Base-by-base conservation (phyloP, 495 filamentous ascomycete species). In the Choiromyces venosus region DNA sequence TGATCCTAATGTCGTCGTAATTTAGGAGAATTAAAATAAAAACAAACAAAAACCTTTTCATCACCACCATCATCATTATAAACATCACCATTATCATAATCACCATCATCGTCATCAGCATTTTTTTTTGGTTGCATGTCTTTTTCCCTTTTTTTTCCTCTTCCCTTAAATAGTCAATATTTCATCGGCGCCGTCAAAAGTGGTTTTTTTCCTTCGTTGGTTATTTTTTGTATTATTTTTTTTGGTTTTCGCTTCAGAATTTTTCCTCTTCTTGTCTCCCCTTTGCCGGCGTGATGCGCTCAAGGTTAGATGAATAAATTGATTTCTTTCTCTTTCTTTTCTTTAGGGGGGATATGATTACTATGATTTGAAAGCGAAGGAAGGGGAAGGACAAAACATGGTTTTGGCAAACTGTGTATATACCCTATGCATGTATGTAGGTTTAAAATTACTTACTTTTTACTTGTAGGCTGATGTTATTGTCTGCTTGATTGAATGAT, bases 271-370 rank as follows among this genome's bases (percentile, higher is more conserved):
- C n/a, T n/a, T n/a, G n/a, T n/a, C 25, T 61, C 25, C 16, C 52
- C 46, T 56, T 56, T 61, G 52, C 14, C 16, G 52, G 52, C 52
- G 9, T 61, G n/a, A 16, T 29, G 9, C n/a, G 25, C 52, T 61
- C n/a, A 61, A 25, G 52, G 52, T 61, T 61, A 61, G 52, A 61
- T 25, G 25, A 61, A 61, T 61, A 61, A 46, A 61, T 61, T 25
- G 10, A n/a, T n/a, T n/a, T n/a, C n/a, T n/a, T n/a, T n/a, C n/a
- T n/a, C n/a, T n/a, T n/a, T n/a, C n/a, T n/a, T 29, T 29, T 33
- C 10, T 61, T 61, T 29, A 29, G 25, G 52, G 52, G 9, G 8
- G 16, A 61, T n/a, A n/a, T n/a, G n/a, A n/a, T n/a, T n/a, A n/a
- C n/a, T n/a, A n/a, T n/a, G n/a, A n/a, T n/a, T n/a, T n/a, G n/a